These are phyloP conservation scores for Botrytis fragariae DNA, from an alignment of 2,329 filamentous ascomycete species.

Conservation along the genomic window DNA sequence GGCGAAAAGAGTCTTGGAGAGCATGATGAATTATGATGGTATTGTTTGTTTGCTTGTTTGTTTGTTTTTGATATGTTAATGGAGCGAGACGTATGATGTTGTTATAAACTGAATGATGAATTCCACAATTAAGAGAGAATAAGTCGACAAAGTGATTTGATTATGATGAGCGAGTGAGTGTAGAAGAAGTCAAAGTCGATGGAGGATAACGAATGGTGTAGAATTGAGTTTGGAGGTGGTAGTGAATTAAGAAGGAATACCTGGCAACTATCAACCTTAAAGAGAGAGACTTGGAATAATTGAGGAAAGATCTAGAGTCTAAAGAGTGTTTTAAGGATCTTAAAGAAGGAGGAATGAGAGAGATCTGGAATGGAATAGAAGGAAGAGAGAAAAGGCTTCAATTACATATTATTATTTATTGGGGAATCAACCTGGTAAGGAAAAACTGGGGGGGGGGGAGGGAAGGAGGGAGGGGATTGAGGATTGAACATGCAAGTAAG, in stretches of 20 bases:
- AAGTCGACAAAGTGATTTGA: background rate
- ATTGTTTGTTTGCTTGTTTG: background rate
- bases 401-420: conserved; percentile 10
- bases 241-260: background rate
- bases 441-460: background rate
- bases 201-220: background rate
- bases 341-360: background rate
- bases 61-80: conserved; percentile 9
- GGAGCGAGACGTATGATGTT: conserved; percentile 1
- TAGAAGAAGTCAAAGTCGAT: background rate
- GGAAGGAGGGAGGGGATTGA: background rate
- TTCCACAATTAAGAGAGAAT: conserved; percentile 7
- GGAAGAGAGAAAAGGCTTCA: background rate
- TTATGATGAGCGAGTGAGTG: background rate
- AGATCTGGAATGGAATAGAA: background rate
- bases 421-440: background rate
- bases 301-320: background rate
- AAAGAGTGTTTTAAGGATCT: background rate
- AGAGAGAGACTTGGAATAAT: background rate
- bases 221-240: background rate
- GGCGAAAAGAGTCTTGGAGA: conserved; percentile 31
- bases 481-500: background rate
- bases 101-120: background rate
- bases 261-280: background rate
- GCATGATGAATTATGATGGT: conserved; percentile 30